phyloP scores from a whole-genome alignment of 495 filamentous ascomycete genomes.

The Darksidea phi region DNA sequence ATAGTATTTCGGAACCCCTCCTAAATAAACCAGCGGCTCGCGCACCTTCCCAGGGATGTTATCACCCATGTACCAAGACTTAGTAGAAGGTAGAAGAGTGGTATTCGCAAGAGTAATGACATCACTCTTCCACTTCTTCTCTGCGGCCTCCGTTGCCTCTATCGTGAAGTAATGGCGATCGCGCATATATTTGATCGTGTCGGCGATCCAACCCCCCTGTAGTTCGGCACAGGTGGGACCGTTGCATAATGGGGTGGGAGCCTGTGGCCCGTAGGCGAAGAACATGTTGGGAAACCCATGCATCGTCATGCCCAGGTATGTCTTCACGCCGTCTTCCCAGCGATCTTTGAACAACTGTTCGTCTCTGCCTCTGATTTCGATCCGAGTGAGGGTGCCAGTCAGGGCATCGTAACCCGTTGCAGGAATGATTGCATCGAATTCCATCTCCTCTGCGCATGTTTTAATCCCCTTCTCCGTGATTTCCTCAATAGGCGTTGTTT shows the following conservation, averaged over 20 bases:
- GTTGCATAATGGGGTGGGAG: constrained; percentile 38
- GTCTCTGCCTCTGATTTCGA: constrained; percentile 30
- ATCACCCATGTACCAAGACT: too few relatives aligned
- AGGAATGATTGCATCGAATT: constrained; percentile 28
- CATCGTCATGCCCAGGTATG: constrained; percentile 30
- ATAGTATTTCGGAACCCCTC: too few relatives aligned
- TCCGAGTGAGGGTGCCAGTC: constrained; percentile 26
- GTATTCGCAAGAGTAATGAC: too few relatives aligned
- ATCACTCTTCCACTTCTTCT: constrained; percentile 37
- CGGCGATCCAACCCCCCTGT: constrained; percentile 31
- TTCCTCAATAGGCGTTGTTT: constrained; percentile 3
- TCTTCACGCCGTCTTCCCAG: constrained; percentile 27
- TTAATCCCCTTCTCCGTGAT: constrained; percentile 28
- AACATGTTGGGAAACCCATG: constrained; percentile 33
- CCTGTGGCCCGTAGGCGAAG: constrained; percentile 33
- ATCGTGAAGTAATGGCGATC: constrained; percentile 16
- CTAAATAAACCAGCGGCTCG: too few relatives aligned
- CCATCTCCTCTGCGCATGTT: constrained; percentile 10
- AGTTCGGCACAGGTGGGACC: constrained; percentile 31
- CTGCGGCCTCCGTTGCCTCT: constrained; percentile 28
- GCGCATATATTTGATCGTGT: constrained; percentile 25
- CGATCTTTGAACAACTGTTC: constrained; percentile 28
- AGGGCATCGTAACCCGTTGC: constrained; percentile 35
- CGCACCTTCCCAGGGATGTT: too few relatives aligned
- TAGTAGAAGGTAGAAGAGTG: too few relatives aligned